A percentile compares a stretch with the other conserved stretches of the same genome.
Evolutionary conservation across 2,329 filamentous ascomycete genomes (phyloP).

Genomic region (Ambrosiella cleistominuta): DNA sequence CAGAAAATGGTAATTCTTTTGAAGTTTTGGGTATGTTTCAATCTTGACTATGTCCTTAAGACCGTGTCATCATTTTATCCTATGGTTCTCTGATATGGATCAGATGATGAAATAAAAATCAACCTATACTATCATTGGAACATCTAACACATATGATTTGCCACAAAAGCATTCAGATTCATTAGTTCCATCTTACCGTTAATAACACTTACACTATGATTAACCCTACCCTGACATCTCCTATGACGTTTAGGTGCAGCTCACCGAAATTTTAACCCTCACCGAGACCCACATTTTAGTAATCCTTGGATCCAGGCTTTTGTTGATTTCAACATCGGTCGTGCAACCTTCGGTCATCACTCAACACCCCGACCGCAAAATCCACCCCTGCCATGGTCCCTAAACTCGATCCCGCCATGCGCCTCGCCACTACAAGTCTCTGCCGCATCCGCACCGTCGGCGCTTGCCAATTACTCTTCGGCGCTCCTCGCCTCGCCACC

Average conservation of each 20-base stretch:
- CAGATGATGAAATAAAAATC: too few species aligned
- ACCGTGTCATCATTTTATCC: too few species aligned
- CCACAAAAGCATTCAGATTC: too few species aligned
- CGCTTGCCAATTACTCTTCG: background rate
- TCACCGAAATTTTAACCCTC: constrained; percentile 1
- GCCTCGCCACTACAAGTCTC: constrained; percentile 12
- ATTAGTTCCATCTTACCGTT: too few species aligned
- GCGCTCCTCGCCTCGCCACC: background rate
- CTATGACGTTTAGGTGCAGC: background rate
- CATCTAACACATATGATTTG: too few species aligned
- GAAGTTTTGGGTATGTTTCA: too few species aligned
- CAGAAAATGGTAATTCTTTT: too few species aligned
- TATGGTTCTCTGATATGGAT: too few species aligned
- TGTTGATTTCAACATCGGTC: background rate
- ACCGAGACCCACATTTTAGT: constrained; percentile 1
- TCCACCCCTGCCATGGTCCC: constrained; percentile 10
- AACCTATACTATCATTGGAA: too few species aligned
- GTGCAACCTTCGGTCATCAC: background rate
- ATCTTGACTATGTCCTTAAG: too few species aligned
- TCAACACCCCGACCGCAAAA: background rate
- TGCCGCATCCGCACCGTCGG: constrained; percentile 8
- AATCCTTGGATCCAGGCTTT: constrained; percentile 4
- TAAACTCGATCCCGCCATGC: constrained; percentile 13
- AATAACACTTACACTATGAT: background rate
- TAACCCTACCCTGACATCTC: background rate